phyloP scores from a whole-genome alignment of 1,284 basidiomycete species.

The Pseudozyma sp. region DNA sequence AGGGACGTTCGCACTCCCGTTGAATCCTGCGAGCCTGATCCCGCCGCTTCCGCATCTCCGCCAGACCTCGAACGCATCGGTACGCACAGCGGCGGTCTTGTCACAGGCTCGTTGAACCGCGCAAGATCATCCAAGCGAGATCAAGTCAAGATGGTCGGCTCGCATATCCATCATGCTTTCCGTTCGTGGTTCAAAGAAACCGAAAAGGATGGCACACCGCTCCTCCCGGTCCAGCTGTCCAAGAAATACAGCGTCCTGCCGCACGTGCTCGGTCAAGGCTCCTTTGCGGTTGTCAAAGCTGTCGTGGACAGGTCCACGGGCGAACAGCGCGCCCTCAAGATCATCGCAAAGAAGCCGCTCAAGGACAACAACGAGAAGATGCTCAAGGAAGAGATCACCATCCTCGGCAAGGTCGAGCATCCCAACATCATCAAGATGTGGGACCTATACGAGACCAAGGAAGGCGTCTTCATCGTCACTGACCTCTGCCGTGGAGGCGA shows the following conservation, averaged over 20 bases:
- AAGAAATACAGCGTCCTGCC: conserved; percentile 61
- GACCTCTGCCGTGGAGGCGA: conserved; percentile 67
- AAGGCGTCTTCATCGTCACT: conserved; percentile 67
- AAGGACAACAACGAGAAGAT: conserved; percentile 64
- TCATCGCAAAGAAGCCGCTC: conserved; percentile 66
- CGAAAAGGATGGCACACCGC: conserved; percentile 59
- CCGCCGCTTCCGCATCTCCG: background rate
- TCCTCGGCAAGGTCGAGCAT: conserved; percentile 61
- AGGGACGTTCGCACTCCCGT: conserved; percentile 5
- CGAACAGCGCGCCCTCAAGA: conserved; percentile 63
- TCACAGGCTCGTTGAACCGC: conserved; percentile 19
- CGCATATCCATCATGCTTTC: conserved; percentile 61
- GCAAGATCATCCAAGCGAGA: conserved; percentile 34
- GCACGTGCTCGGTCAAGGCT: conserved; percentile 61
- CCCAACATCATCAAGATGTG: conserved; percentile 67
- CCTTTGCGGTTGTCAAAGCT: conserved; percentile 64
- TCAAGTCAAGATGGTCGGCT: conserved; percentile 59
- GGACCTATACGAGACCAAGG: conserved; percentile 67
- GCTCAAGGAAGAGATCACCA: conserved; percentile 65
- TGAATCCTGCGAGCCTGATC: background rate
- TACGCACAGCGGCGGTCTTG: conserved; percentile 1
- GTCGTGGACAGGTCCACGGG: conserved; percentile 55
- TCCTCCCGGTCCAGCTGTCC: conserved; percentile 57
- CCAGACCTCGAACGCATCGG: conserved; percentile 9
- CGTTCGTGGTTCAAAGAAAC: conserved; percentile 64